Evolutionary conservation across 495 filamentous ascomycete genomes (phyloP).

Genomic region (Neurospora sp.): DNA sequence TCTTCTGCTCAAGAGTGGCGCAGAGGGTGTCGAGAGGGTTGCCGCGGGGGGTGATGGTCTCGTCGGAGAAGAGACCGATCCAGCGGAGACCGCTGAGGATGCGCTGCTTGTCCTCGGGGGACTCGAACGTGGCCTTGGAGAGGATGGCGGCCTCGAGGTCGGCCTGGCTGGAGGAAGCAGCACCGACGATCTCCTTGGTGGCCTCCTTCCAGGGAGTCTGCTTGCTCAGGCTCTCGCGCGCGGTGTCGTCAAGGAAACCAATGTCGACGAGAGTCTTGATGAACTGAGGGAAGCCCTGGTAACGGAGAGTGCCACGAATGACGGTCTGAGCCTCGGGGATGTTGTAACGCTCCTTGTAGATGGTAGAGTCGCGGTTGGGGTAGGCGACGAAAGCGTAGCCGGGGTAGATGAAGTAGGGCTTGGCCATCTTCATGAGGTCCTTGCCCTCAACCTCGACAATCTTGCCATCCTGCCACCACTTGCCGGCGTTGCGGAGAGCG

Average conservation of each 20-base stretch:
- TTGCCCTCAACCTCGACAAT: conserved; percentile 44
- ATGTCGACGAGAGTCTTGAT: conserved; percentile 79
- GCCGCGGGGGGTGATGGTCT: conserved; percentile 59
- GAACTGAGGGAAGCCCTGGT: conserved; percentile 81
- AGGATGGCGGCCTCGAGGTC: conserved; percentile 64
- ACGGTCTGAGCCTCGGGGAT: conserved; percentile 79
- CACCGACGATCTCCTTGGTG: conserved; percentile 61
- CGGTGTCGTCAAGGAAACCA: conserved; percentile 69
- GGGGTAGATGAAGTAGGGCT: conserved; percentile 87
- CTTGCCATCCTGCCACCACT: conserved; percentile 72
- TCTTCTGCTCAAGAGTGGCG: conserved; percentile 82
- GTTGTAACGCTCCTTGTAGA: conserved; percentile 77
- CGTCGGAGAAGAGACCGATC: conserved; percentile 80
- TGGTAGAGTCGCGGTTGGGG: conserved; percentile 82
- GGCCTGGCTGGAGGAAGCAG: conserved; percentile 47
- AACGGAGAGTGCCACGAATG: conserved; percentile 65
- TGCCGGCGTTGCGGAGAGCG: conserved; percentile 76
- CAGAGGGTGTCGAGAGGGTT: conserved; percentile 86
- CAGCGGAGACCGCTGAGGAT: conserved; percentile 71
- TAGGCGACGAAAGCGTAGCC: conserved; percentile 87
- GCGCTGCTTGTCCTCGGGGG: conserved; percentile 61
- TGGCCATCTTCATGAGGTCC: conserved; percentile 77
- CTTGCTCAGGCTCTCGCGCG: conserved; percentile 48
- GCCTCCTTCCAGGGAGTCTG: conserved; percentile 71
- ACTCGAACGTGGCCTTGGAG: conserved; percentile 63